These are phyloP conservation scores for Usnea hakonensis DNA, from an alignment of 495 filamentous ascomycete genomes.

Conservation along the genomic window DNA sequence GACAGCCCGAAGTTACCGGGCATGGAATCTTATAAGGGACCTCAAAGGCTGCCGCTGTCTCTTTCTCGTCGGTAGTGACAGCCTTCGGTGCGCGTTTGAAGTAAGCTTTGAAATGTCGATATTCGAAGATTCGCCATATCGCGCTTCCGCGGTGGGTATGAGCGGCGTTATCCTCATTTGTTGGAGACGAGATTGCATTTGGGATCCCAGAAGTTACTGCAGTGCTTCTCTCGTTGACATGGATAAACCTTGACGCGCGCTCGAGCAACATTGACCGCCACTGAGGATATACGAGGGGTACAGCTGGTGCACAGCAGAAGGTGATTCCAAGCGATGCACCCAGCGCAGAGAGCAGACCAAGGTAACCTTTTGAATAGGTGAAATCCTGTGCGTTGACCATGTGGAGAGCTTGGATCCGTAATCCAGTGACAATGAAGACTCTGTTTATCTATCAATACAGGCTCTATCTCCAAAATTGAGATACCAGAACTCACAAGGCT, in stretches of 20 bases:
- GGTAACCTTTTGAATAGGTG: conserved; percentile 25
- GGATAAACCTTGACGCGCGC: too few species aligned
- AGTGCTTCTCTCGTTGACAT: background rate
- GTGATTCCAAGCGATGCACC: conserved; percentile 23
- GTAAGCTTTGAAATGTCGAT: too few species aligned
- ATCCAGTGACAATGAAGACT: conserved; percentile 23
- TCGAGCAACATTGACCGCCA: background rate
- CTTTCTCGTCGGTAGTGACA: too few species aligned
- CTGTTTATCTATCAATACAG: conserved; percentile 4
- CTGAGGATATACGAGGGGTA: background rate
- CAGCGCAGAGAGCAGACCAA: conserved; percentile 27
- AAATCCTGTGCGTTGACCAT: conserved; percentile 23
- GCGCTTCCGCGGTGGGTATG: background rate
- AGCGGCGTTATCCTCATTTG: background rate
- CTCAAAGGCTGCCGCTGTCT: background rate
- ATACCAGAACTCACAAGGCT: conserved; percentile 3
- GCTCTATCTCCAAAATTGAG: background rate
- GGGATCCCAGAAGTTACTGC: background rate
- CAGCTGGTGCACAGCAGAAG: conserved; percentile 12
- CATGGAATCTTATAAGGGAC: background rate
- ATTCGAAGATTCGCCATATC: too few species aligned
- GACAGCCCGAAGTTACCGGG: too few species aligned
- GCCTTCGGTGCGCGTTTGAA: too few species aligned
- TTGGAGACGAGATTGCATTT: background rate
- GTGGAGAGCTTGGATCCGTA: conserved; percentile 25